Conservation (phyloP, 169 alveolate genomes). For the Plasmodium gonderi region DNA sequence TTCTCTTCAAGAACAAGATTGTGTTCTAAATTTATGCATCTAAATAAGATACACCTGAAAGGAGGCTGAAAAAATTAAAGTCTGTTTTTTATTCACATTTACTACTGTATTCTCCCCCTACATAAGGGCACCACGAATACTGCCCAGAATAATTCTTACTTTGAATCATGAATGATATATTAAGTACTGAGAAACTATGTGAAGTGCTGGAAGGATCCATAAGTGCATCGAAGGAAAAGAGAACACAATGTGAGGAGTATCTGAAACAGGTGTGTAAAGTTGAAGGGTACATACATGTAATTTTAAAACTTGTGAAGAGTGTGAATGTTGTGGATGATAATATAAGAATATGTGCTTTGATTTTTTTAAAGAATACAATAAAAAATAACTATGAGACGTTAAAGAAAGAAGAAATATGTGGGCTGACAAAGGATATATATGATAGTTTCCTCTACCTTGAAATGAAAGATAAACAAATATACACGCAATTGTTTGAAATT, state of each 20-base stretch:
- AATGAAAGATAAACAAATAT: constrained; percentile 61
- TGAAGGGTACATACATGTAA: constrained; percentile 46
- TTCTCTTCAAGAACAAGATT: too few species aligned
- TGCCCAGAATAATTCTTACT: too few species aligned
- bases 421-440: constrained; percentile 39
- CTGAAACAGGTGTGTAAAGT: constrained; percentile 34
- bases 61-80: too few species aligned
- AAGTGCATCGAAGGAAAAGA: constrained; percentile 43
- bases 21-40: too few species aligned
- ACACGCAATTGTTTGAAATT: constrained; percentile 41
- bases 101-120: too few species aligned
- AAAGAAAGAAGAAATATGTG: constrained; percentile 58
- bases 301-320: constrained; percentile 28
- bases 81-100: too few species aligned
- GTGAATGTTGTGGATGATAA: constrained; percentile 32
- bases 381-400: constrained; percentile 33
- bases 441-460: constrained; percentile 42
- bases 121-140: not conserved
- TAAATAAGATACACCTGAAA: too few species aligned
- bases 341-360: constrained; percentile 45
- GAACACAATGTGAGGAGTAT: constrained; percentile 48
- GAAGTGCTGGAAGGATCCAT: constrained; percentile 65
- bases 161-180: constrained; percentile 6
- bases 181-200: constrained; percentile 19
- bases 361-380: constrained; percentile 45